phyloP scores from a whole-genome alignment of 495 filamentous ascomycete species.

The Trichoderma gamsii region DNA sequence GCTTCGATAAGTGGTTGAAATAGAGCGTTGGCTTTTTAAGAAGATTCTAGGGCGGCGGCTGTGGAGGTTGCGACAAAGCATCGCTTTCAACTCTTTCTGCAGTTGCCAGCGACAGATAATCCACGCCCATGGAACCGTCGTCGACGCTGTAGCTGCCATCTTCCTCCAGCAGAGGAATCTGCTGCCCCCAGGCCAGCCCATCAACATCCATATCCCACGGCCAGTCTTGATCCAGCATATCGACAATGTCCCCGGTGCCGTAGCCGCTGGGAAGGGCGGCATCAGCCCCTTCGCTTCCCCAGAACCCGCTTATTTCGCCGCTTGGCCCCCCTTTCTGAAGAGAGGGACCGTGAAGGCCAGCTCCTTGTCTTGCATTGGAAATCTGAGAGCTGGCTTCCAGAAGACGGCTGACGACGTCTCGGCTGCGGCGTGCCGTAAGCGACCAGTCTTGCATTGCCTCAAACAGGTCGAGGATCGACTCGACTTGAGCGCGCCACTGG shows the following conservation, averaged over 20 bases:
- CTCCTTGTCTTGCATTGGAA: slow-evolving; percentile 21
- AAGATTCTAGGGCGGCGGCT: background rate
- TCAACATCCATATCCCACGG: slow-evolving; percentile 47
- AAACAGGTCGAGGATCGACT: slow-evolving; percentile 60
- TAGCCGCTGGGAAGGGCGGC: slow-evolving; percentile 42
- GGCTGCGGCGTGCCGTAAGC: slow-evolving; percentile 60
- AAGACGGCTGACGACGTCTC: slow-evolving; percentile 63
- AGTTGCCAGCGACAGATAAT: slow-evolving; percentile 19
- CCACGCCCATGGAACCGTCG: slow-evolving; percentile 27
- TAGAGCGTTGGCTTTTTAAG: background rate
- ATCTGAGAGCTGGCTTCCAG: slow-evolving; percentile 52
- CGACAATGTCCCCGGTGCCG: slow-evolving; percentile 48
- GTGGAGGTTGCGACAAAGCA: background rate
- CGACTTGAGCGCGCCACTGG: slow-evolving; percentile 59
- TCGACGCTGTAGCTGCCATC: slow-evolving; percentile 21
- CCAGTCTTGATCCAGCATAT: slow-evolving; percentile 47
- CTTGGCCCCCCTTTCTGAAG: slow-evolving; percentile 34
- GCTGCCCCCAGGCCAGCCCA: slow-evolving; percentile 44
- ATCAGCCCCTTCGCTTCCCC: slow-evolving; percentile 12
- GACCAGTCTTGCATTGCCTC: slow-evolving; percentile 66
- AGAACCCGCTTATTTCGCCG: slow-evolving; percentile 19
- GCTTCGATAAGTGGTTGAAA: no score
- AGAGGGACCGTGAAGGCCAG: slow-evolving; percentile 17
- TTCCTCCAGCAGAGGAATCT: slow-evolving; percentile 15
- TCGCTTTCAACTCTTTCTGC: background rate